Evolutionary conservation across 345 rosid genomes (phyloP), one percentile per base, ranked within the genome.

Genomic region (Brassica incana): DNA sequence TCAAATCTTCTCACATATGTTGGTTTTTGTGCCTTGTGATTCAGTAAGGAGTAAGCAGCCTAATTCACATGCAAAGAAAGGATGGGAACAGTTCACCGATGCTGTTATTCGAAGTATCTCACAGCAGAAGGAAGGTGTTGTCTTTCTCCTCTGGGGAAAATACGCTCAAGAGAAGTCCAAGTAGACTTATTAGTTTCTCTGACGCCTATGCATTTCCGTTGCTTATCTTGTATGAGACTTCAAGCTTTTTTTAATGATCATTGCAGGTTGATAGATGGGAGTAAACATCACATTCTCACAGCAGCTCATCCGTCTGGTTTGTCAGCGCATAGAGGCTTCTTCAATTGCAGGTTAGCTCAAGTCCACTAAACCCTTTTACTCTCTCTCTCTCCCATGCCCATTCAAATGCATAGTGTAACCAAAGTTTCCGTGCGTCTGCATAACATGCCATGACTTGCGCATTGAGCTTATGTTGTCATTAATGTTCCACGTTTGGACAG

Each of bases 241-340:
- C 69, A 52, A 45, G 32, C 14, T 32, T 50, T 50, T 65, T 36
- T 33, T 36, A 66, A 66, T 75, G 59, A 4, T 75, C 76, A 30
- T 56, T 69, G 45, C 89, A 95, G 99, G 87, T 87, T 93, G 82
- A 91, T 95, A 81, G 93, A 93, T 84, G 90, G 80, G 83, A 85
- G 82, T 75, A 95, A 87, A 78, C 99, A 95, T 88, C 91, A 90
- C 76, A 87, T 93, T 74, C 97, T 93, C 80, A 91, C 90, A 85
- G 93, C 99, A 64, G 99, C 99, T 20, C 99, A 95, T 88, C 99
- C 99, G 36, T 95, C 99, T 81, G 99, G 99, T 77, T 89, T 95
- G 85, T 95, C 99, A 50, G 99, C 99, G 70, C 80, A 93, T 61
- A 85, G 88, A 82, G 99, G 99, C 82, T 95, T 91, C 88, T 95